These are phyloP conservation scores for Protea cynaroides DNA, from an alignment of 164 flowering plant genomes.

Conservation along the genomic window DNA sequence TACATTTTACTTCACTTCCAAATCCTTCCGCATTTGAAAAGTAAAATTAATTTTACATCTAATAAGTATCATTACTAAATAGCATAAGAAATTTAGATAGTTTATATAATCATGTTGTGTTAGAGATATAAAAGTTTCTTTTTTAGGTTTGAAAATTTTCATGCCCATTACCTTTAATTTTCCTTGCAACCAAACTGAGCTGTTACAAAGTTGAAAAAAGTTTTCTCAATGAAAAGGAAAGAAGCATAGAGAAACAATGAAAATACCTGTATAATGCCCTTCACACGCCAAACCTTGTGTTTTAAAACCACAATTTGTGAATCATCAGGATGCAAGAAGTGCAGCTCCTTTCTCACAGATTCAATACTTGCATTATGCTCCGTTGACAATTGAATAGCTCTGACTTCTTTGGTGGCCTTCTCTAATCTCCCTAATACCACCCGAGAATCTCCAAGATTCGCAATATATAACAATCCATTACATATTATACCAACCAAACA, in stretches of 20 bases:
- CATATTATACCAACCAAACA: constrained; percentile 83
- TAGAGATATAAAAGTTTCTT: no score
- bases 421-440: constrained; percentile 75
- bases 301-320: constrained; percentile 84
- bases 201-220: no score
- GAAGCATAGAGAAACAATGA: neutral
- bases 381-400: constrained; percentile 68
- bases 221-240: no score
- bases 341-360: constrained; percentile 81
- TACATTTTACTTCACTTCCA: no score
- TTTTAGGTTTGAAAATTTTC: no score
- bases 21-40: no score
- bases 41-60: no score
- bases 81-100: no score
- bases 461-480: constrained; percentile 61
- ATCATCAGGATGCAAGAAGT: constrained; percentile 77
- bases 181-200: no score
- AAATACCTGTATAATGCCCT: constrained; percentile 86
- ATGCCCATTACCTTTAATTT: no score
- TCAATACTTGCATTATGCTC: constrained; percentile 85
- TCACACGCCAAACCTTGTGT: constrained; percentile 95
- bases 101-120: no score
- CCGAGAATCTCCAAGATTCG: constrained; percentile 88
- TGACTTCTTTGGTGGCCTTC: constrained; percentile 35
- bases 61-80: no score